Conservation (phyloP, 345 rosid species). For the Salix suchowensis region DNA sequence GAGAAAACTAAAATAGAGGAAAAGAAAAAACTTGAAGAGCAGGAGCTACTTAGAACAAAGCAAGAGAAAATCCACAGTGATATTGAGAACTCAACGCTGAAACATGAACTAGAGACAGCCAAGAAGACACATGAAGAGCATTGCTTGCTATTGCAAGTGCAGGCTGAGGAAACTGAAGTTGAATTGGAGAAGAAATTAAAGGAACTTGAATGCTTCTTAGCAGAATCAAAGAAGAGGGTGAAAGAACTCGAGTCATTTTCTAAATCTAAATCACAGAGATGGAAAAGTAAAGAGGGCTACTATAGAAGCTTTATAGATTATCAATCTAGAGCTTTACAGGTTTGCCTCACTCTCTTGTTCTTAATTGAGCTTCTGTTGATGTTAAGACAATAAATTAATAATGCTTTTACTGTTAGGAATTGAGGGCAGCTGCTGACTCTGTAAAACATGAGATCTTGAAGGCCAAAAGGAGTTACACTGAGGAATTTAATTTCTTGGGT, state of each 20-base stretch:
- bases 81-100: conserved; percentile 56
- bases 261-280: conserved; percentile 57
- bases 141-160: conserved; percentile 48
- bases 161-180: conserved; percentile 44
- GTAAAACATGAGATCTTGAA: conserved; percentile 63
- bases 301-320: conserved; percentile 51
- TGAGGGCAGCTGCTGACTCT: conserved; percentile 54
- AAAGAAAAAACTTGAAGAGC: conserved; percentile 60
- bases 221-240: conserved; percentile 53
- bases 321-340: conserved; percentile 65
- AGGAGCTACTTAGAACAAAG: conserved; percentile 43
- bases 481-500: conserved; percentile 70
- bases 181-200: conserved; percentile 56
- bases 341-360: conserved; percentile 27
- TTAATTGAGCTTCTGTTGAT: conserved; percentile 4
- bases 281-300: conserved; percentile 62
- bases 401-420: conserved; percentile 39
- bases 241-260: conserved; percentile 70
- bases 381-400: neutral
- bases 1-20: conserved; percentile 69
- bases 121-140: conserved; percentile 53
- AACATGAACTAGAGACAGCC: conserved; percentile 51
- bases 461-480: conserved; percentile 51
- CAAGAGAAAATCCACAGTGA: conserved; percentile 53
- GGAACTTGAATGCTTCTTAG: conserved; percentile 49